phyloP scores from a whole-genome alignment of 768 basidiomycete species.

The Cyclocybe aegerita region DNA sequence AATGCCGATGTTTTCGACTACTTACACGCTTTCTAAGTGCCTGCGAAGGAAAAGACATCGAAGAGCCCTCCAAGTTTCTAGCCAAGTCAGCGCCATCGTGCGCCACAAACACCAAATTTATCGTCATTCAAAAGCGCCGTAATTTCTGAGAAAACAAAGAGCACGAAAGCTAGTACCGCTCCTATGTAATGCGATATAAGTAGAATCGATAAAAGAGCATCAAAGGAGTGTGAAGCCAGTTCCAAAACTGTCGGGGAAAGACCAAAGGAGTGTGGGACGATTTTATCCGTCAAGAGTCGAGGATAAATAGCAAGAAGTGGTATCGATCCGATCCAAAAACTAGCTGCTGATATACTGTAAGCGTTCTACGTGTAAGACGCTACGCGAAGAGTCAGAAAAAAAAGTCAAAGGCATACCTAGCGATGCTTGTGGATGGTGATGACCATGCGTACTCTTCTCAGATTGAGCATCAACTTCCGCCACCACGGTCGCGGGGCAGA shows the following conservation, averaged over 20 bases:
- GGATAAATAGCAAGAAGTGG: conserved; percentile 2
- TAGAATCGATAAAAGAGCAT: too few relatives aligned
- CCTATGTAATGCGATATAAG: too few relatives aligned
- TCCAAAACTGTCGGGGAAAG: not conserved
- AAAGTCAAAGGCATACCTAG: not conserved
- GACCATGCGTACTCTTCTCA: conserved; percentile 25
- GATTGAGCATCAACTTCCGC: conserved; percentile 25
- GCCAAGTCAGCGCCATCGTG: too few relatives aligned
- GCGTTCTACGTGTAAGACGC: not conserved
- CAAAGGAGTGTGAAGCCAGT: not conserved
- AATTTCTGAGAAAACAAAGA: too few relatives aligned
- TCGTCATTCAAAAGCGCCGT: too few relatives aligned
- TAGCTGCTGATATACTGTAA: not conserved
- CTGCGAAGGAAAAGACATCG: too few relatives aligned
- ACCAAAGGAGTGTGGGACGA: not conserved
- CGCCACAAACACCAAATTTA: too few relatives aligned
- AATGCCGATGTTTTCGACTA: too few relatives aligned
- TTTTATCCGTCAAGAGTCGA: not conserved
- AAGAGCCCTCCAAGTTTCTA: too few relatives aligned
- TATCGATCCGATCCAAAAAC: not conserved
- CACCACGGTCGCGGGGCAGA: conserved; percentile 28
- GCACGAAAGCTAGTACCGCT: too few relatives aligned
- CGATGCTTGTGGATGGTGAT: conserved; percentile 21
- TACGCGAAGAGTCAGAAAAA: too few relatives aligned
- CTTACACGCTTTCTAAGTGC: too few relatives aligned